These are phyloP conservation scores for Diaporthe longicolla DNA, from an alignment of 2,329 filamentous ascomycete species.

Conservation along the genomic window DNA sequence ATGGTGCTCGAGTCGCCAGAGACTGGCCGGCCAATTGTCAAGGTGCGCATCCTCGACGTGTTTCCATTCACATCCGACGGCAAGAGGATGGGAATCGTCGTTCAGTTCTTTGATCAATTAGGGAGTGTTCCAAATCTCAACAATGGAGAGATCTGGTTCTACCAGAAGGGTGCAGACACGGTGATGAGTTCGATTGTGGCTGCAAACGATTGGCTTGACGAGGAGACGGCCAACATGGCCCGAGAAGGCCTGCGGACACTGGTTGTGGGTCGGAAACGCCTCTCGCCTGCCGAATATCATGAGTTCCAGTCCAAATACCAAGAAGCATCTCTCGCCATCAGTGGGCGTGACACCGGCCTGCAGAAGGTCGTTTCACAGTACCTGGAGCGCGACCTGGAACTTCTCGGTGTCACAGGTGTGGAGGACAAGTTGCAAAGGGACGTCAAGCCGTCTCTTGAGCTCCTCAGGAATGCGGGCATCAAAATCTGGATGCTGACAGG, in stretches of 20 bases:
- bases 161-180: slow-evolving; percentile 97
- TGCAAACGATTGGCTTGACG: slow-evolving; percentile 97
- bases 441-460: slow-evolving; percentile 94
- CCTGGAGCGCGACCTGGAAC: slow-evolving; percentile 89
- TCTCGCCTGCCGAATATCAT: slow-evolving; percentile 83
- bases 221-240: slow-evolving; percentile 99
- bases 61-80: slow-evolving; percentile 99
- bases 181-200: slow-evolving; percentile 98
- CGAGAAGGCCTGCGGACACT: slow-evolving; percentile 94
- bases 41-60: slow-evolving; percentile 90
- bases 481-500: slow-evolving; percentile 99
- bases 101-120: slow-evolving; percentile 80
- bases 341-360: slow-evolving; percentile 85
- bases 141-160: slow-evolving; percentile 94
- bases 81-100: slow-evolving; percentile 97
- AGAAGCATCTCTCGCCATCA: slow-evolving; percentile 84
- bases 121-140: slow-evolving; percentile 63
- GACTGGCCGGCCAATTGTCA: slow-evolving; percentile 81
- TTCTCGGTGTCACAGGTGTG: slow-evolving; percentile 96
- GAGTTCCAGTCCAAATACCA: slow-evolving; percentile 83
- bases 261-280: slow-evolving; percentile 91
- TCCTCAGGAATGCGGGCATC: slow-evolving; percentile 95
- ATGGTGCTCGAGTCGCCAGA: slow-evolving; percentile 87
- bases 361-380: slow-evolving; percentile 83
- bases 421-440: slow-evolving; percentile 97